A percentile compares a stretch with the other conserved stretches of the same genome.
These are phyloP conservation scores for Xylariaceae sp. DNA, from an alignment of 2,329 filamentous ascomycete genomes.

Conservation along the genomic window DNA sequence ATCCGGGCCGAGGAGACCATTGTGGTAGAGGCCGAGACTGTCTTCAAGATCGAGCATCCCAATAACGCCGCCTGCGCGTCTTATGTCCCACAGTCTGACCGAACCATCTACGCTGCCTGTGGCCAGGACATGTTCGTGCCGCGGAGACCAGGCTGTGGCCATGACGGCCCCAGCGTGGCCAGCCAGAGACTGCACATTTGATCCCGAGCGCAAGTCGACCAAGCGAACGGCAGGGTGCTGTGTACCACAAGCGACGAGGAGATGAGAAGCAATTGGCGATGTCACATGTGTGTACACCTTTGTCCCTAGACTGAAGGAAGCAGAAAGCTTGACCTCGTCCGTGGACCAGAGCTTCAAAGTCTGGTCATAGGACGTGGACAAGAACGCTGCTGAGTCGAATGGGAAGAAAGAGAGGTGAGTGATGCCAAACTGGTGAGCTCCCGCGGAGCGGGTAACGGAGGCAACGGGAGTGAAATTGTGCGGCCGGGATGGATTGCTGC, in stretches of 20 bases:
- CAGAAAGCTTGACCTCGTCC: constrained; percentile 50
- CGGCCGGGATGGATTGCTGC: constrained; percentile 33
- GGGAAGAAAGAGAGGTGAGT: constrained; percentile 73
- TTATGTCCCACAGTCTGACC: constrained; percentile 79
- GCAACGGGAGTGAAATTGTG: constrained; percentile 49
- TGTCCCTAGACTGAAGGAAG: constrained; percentile 59
- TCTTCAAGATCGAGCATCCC: constrained; percentile 81
- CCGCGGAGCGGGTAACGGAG: constrained; percentile 37
- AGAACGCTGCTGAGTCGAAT: constrained; percentile 67
- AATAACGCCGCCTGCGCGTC: constrained; percentile 68
- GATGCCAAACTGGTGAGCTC: constrained; percentile 60
- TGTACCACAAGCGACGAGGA: constrained; percentile 82
- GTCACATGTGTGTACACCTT: constrained; percentile 71
- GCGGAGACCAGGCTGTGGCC: constrained; percentile 73
- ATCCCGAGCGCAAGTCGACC: constrained; percentile 77
- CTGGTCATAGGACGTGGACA: constrained; percentile 72
- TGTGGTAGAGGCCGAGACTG: constrained; percentile 55
- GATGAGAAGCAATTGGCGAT: constrained; percentile 62
- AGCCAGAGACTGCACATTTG: constrained; percentile 63
- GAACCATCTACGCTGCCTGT: constrained; percentile 81
- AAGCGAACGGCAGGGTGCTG: constrained; percentile 79
- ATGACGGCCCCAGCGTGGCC: constrained; percentile 62
- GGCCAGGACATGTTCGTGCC: constrained; percentile 69
- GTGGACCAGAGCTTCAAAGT: constrained; percentile 70
- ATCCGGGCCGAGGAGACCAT: constrained; percentile 27